phyloP scores from a whole-genome alignment of 73 alveolate species.

The Paramecium tetraurelia region DNA sequence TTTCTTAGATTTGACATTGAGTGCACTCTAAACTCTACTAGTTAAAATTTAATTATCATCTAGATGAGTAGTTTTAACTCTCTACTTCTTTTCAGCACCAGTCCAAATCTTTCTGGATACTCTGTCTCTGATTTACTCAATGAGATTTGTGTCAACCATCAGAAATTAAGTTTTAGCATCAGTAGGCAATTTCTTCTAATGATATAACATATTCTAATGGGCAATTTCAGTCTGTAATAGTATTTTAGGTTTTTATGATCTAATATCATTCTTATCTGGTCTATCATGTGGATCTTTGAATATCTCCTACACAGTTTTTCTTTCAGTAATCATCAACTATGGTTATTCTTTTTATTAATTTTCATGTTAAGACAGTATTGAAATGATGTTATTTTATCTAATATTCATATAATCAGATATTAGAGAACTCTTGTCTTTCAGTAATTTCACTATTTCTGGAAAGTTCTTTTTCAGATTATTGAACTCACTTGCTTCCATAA shows the following conservation, averaged over 20 bases:
- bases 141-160: background rate
- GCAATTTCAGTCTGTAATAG: slow-evolving; percentile 14
- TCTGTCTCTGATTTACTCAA: slow-evolving; percentile 16
- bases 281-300: slow-evolving; percentile 5
- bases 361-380: background rate
- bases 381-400: background rate
- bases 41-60: background rate
- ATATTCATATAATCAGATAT: background rate
- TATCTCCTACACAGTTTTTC: slow-evolving; percentile 24
- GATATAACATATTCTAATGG: background rate
- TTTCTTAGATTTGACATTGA: background rate
- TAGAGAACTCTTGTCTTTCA: background rate
- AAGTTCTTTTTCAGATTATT: background rate
- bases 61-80: background rate
- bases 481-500: slow-evolving; percentile 19
- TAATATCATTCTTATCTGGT: slow-evolving; percentile 25
- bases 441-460: slow-evolving; percentile 29
- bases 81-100: background rate
- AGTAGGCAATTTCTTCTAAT: background rate
- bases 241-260: slow-evolving; percentile 20
- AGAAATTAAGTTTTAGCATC: background rate
- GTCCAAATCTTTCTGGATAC: background rate
- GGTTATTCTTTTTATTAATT: background rate
- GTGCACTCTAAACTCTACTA: background rate
- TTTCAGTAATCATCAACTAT: background rate